Conservation (phyloP, 2,329 filamentous ascomycete genomes). For the Lachnellula cervina region DNA sequence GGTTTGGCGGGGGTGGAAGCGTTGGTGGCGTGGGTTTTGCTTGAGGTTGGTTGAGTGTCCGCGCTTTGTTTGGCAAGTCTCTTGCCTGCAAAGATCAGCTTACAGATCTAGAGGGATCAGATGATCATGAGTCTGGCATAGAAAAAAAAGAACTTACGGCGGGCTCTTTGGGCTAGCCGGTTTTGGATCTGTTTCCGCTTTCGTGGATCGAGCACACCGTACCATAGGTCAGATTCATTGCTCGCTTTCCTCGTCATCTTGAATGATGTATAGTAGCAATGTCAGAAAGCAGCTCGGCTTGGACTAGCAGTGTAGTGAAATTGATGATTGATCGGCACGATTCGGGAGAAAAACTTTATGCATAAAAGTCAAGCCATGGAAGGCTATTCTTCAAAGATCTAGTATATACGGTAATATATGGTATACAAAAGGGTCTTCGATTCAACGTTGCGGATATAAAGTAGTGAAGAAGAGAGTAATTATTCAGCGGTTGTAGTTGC, state of each 20-base stretch:
- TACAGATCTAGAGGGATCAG: too few relatives aligned
- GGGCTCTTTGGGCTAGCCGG: conserved; percentile 17
- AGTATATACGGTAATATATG: background rate
- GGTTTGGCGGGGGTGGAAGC: background rate
- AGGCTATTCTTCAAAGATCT: background rate
- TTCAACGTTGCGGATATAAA: background rate
- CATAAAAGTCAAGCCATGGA: background rate
- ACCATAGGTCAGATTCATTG: conserved; percentile 9
- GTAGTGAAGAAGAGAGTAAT: background rate
- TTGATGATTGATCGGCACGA: background rate
- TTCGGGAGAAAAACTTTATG: background rate
- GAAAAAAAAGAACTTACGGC: conserved; percentile 10
- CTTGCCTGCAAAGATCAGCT: background rate
- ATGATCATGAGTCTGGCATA: background rate
- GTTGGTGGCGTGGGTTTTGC: background rate
- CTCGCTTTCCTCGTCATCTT: background rate
- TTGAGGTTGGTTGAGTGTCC: background rate
- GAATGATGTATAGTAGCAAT: background rate
- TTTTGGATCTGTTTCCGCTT: conserved; percentile 22
- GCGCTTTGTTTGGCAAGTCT: background rate
- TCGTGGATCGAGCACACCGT: conserved; percentile 13
- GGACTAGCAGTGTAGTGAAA: background rate
- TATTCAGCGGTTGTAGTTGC: background rate
- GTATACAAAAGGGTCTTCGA: background rate
- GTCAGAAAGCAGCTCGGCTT: background rate